A percentile compares a stretch with the other conserved stretches of the same genome.
Evolutionary conservation across 805 yeast genomes (phyloP).

Genomic region (Candida vartiovaarae): DNA sequence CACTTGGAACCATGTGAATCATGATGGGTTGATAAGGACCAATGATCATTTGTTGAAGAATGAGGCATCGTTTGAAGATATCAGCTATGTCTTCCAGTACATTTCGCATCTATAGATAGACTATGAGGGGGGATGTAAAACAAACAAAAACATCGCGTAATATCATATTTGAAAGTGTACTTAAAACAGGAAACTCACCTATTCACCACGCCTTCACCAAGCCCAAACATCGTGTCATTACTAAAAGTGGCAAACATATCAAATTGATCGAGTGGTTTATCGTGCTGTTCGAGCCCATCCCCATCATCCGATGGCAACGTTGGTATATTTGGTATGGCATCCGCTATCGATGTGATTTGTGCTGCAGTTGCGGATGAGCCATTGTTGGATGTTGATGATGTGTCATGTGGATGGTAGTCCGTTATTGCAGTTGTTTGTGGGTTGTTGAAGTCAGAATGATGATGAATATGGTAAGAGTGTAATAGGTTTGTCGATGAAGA

Average conservation of each 20-base stretch:
- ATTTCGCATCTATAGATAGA: slow-evolving; percentile 54
- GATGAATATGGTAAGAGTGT: neutral
- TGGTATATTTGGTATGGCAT: too few species aligned
- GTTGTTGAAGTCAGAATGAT: too few species aligned
- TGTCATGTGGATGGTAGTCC: too few species aligned
- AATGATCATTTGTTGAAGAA: slow-evolving; percentile 74
- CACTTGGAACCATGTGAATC: slow-evolving; percentile 89
- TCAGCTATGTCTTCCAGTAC: slow-evolving; percentile 88
- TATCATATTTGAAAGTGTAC: too few species aligned
- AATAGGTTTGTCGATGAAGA: neutral
- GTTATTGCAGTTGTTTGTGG: too few species aligned
- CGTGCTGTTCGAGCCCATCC: neutral
- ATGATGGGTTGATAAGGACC: slow-evolving; percentile 49
- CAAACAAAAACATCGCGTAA: too few species aligned
- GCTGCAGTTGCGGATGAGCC: too few species aligned
- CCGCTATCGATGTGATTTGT: too few species aligned
- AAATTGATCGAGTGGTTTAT: neutral
- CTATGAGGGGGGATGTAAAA: too few species aligned
- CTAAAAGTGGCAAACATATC: slow-evolving; percentile 1
- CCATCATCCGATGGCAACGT: neutral
- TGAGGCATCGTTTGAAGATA: slow-evolving; percentile 61
- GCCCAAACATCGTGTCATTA: slow-evolving; percentile 3
- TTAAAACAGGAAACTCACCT: too few species aligned
- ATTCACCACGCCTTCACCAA: neutral
- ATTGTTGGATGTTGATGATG: too few species aligned